phyloP scores from a whole-genome alignment of 805 yeast genomes.

The Saccharomycopsis javanensis region DNA sequence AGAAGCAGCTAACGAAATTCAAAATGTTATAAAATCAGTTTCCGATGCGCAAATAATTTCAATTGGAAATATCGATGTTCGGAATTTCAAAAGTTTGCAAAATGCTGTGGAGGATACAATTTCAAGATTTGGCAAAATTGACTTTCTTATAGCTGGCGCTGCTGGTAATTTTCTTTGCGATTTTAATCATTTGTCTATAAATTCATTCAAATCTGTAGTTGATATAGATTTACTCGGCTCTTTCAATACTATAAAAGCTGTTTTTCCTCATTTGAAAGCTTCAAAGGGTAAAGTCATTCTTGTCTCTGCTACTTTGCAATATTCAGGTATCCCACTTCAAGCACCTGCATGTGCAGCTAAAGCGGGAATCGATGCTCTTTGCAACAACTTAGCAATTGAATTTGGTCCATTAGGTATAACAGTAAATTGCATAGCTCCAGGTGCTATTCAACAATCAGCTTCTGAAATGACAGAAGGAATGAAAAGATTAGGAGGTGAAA shows the following conservation, averaged over 20 bases:
- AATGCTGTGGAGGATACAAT: conserved; percentile 62
- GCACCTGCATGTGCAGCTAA: conserved; percentile 90
- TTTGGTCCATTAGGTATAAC: conserved; percentile 84
- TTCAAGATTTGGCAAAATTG: conserved; percentile 62
- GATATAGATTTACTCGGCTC: conserved; percentile 84
- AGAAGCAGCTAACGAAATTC: conserved; percentile 56
- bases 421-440: conserved; percentile 84
- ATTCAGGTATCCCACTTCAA: conserved; percentile 82
- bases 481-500: conserved; percentile 43
- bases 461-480: conserved; percentile 85
- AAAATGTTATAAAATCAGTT: neutral
- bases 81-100: conserved; percentile 50
- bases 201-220: conserved; percentile 82
- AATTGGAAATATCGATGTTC: conserved; percentile 66
- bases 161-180: conserved; percentile 89
- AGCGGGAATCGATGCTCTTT: conserved; percentile 87
- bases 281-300: conserved; percentile 67
- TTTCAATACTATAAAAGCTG: conserved; percentile 81
- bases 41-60: conserved; percentile 46
- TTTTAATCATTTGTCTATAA: conserved; percentile 65
- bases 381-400: conserved; percentile 80
- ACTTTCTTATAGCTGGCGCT: conserved; percentile 88
- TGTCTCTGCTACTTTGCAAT: conserved; percentile 84
- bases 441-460: conserved; percentile 54
- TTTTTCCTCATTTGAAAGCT: conserved; percentile 51